A percentile compares a stretch with the other conserved stretches of the same genome.
Evolutionary conservation across 1,284 basidiomycete genomes (phyloP).

Genomic region (Austroboletus novae-zelandiae): DNA sequence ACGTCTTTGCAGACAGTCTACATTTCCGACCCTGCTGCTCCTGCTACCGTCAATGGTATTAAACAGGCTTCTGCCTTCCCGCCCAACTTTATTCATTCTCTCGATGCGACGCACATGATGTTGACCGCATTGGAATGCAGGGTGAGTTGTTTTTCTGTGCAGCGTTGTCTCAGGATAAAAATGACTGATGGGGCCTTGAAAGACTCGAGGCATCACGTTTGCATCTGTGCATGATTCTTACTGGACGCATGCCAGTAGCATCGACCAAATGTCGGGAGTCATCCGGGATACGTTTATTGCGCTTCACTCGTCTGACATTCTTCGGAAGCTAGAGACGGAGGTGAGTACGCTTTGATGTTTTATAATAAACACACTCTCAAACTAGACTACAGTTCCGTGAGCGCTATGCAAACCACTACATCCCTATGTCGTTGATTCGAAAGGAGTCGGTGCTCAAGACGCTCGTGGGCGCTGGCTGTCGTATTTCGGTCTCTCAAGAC

Average conservation of each 20-base stretch:
- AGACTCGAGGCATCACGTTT: conserved; percentile 77
- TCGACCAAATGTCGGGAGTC: conserved; percentile 87
- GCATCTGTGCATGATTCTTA: conserved; percentile 99
- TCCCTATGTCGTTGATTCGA: conserved; percentile 62
- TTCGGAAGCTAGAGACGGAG: conserved; percentile 60
- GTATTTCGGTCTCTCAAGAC: conserved; percentile 40
- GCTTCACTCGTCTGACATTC: conserved; percentile 85
- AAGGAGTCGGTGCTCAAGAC: conserved; percentile 36
- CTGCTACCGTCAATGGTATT: conserved; percentile 76
- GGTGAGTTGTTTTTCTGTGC: conserved; percentile 41
- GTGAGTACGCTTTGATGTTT: conserved; percentile 33
- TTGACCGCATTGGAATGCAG: conserved; percentile 91
- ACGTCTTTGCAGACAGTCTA: conserved; percentile 91
- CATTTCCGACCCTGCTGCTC: conserved; percentile 85
- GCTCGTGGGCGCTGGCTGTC: conserved; percentile 42
- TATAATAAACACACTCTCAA: not conserved
- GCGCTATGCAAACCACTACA: conserved; percentile 74
- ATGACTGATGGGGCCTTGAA: conserved; percentile 7
- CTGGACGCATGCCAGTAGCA: conserved; percentile 92
- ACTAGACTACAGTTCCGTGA: conserved; percentile 58
- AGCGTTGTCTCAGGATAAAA: not conserved
- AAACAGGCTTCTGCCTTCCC: conserved; percentile 98
- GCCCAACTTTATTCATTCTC: conserved; percentile 96
- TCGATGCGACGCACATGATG: conserved; percentile 99
- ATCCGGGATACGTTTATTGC: conserved; percentile 95